Evolutionary conservation across 2,329 filamentous ascomycete species (phyloP).

Genomic region (Phialophora tarda): DNA sequence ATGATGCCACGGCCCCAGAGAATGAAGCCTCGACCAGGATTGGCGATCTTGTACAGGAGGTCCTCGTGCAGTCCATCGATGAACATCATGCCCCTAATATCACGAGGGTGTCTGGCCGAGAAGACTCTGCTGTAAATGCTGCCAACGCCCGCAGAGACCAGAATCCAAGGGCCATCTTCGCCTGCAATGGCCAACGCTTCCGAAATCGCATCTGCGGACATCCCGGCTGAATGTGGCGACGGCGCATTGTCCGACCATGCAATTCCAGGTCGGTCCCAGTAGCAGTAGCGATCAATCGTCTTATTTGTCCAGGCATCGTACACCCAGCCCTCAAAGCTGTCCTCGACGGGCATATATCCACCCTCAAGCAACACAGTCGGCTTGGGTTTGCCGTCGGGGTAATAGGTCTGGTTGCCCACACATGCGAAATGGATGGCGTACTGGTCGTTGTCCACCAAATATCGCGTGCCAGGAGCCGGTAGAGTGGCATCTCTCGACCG

Average conservation of each 20-base stretch:
- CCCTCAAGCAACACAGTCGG: constrained; percentile 87
- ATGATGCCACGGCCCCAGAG: constrained; percentile 87
- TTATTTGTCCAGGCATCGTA: constrained; percentile 77
- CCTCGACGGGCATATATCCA: constrained; percentile 78
- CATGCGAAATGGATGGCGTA: constrained; percentile 89
- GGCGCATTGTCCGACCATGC: constrained; percentile 91
- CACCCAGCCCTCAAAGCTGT: constrained; percentile 79
- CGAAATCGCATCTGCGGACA: constrained; percentile 86
- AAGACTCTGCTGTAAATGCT: constrained; percentile 92
- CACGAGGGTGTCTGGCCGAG: constrained; percentile 76
- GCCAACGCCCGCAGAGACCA: constrained; percentile 84
- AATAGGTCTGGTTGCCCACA: constrained; percentile 69
- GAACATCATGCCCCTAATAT: constrained; percentile 78
- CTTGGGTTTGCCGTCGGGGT: constrained; percentile 60
- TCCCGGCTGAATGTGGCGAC: constrained; percentile 89
- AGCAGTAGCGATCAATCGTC: constrained; percentile 87
- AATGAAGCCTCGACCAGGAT: constrained; percentile 74
- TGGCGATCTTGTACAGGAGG: constrained; percentile 70
- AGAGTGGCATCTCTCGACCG: constrained; percentile 80
- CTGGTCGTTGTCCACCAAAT: constrained; percentile 80
- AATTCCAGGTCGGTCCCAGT: constrained; percentile 89
- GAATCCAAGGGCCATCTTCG: constrained; percentile 86
- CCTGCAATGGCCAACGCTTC: constrained; percentile 81
- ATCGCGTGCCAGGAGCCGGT: constrained; percentile 72
- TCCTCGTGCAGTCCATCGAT: constrained; percentile 92